These are phyloP conservation scores for Parasarocladium wereldwijsianum DNA, from an alignment of 2,329 filamentous ascomycete genomes.

Conservation along the genomic window DNA sequence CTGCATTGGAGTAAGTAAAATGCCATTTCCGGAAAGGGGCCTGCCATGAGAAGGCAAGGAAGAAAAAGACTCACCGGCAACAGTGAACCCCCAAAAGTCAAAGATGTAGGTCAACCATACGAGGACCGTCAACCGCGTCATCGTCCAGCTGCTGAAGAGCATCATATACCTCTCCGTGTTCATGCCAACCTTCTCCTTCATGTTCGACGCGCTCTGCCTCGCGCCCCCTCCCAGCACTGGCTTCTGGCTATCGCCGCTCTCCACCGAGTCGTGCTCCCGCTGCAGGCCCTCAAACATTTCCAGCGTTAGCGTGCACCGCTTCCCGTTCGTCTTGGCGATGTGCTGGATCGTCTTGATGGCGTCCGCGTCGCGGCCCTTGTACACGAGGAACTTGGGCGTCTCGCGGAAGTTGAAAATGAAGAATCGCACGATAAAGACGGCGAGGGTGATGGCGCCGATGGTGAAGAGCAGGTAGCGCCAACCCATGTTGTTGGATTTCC, in stretches of 20 bases:
- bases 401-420: conserved; percentile 31
- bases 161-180: conserved; percentile 15
- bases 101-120: conserved; percentile 23
- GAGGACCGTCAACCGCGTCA: conserved; percentile 20
- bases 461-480: conserved; percentile 32
- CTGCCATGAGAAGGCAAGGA: neutral
- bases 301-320: conserved; percentile 18
- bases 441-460: conserved; percentile 26
- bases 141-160: conserved; percentile 16
- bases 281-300: conserved; percentile 19
- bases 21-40: accelerated
- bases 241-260: conserved; percentile 7
- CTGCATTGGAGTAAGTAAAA: conserved; percentile 7
- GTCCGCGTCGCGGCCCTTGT: conserved; percentile 26
- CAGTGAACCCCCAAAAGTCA: conserved; percentile 23
- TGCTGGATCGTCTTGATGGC: conserved; percentile 31
- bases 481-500: conserved; percentile 29
- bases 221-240: conserved; percentile 8
- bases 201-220: conserved; percentile 7
- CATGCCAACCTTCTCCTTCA: conserved; percentile 7
- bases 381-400: conserved; percentile 30
- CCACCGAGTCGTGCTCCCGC: conserved; percentile 10
- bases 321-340: conserved; percentile 25
- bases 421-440: conserved; percentile 27
- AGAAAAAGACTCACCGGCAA: conserved; percentile 14